Evolutionary conservation across 306 rosid genomes (phyloP).

Genomic region (Parietaria judaica): DNA sequence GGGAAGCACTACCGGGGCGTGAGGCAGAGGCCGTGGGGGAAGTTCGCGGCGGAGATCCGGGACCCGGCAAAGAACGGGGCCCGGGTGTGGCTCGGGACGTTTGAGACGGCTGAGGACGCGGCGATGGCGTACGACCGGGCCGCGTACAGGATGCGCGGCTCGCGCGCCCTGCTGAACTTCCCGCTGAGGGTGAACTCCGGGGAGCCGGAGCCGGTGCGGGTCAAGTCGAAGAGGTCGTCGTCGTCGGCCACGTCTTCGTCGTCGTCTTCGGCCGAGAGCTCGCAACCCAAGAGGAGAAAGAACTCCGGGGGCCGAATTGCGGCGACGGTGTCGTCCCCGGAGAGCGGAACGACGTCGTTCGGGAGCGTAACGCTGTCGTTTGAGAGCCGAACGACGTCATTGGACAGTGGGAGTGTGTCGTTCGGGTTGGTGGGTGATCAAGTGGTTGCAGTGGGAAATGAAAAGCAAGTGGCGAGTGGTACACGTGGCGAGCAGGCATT

Average conservation of each 20-base stretch:
- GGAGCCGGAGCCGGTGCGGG: conserved; percentile 81
- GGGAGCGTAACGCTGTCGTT: neutral
- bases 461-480: conserved; percentile 8
- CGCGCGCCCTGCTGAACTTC: conserved; percentile 67
- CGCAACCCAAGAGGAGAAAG: conserved; percentile 35
- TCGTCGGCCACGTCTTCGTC: conserved; percentile 37
- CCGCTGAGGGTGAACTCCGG: conserved; percentile 83
- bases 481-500: conserved; percentile 26
- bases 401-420: neutral
- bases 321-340: neutral
- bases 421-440: conserved; percentile 8
- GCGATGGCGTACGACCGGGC: conserved; percentile 92
- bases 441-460: conserved; percentile 13
- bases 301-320: neutral
- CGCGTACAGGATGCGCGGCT: conserved; percentile 86
- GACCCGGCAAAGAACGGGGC: conserved; percentile 95
- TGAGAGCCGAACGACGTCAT: neutral
- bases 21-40: conserved; percentile 92
- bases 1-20: conserved; percentile 91
- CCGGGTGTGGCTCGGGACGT: conserved; percentile 93
- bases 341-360: conserved; percentile 10
- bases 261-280: conserved; percentile 24
- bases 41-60: conserved; percentile 89
- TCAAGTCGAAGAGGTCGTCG: conserved; percentile 49
- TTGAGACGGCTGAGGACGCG: conserved; percentile 89